Conservation (phyloP, 2,329 filamentous ascomycete genomes). For the Phoma sp. region DNA sequence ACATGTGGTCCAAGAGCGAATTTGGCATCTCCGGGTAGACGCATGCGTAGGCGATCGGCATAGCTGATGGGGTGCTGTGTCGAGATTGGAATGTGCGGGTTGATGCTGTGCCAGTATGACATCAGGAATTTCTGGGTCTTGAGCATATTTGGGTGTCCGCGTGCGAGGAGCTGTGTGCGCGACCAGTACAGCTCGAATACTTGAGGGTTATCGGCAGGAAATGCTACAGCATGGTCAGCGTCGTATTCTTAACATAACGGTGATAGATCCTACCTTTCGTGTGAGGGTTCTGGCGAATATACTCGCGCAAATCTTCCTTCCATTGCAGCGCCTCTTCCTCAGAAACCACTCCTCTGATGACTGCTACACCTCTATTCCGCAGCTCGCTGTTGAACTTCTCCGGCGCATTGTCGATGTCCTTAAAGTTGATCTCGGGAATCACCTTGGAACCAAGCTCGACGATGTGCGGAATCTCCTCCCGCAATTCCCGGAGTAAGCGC, state of each 20-base stretch:
- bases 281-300: constrained; percentile 57
- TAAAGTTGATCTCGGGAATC: constrained; percentile 58
- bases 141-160: constrained; percentile 56
- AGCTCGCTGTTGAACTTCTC: constrained; percentile 65
- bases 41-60: constrained; percentile 59
- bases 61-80: constrained; percentile 57
- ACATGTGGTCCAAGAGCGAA: constrained; percentile 65
- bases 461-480: constrained; percentile 56
- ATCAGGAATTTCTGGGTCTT: constrained; percentile 57
- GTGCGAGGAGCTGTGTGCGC: constrained; percentile 55
- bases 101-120: constrained; percentile 57
- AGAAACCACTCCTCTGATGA: constrained; percentile 55
- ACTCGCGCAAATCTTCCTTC: constrained; percentile 55
- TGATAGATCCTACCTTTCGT: constrained; percentile 43
- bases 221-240: constrained; percentile 46
- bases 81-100: constrained; percentile 53
- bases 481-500: constrained; percentile 52
- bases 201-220: constrained; percentile 57
- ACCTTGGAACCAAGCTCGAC: constrained; percentile 51
- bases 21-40: constrained; percentile 62
- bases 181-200: constrained; percentile 62
- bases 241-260: not conserved
- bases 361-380: constrained; percentile 63
- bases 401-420: constrained; percentile 57
- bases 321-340: constrained; percentile 54